Evolutionary conservation across 2,329 filamentous ascomycete genomes (phyloP).

Genomic region (Ophiostoma piceae): DNA sequence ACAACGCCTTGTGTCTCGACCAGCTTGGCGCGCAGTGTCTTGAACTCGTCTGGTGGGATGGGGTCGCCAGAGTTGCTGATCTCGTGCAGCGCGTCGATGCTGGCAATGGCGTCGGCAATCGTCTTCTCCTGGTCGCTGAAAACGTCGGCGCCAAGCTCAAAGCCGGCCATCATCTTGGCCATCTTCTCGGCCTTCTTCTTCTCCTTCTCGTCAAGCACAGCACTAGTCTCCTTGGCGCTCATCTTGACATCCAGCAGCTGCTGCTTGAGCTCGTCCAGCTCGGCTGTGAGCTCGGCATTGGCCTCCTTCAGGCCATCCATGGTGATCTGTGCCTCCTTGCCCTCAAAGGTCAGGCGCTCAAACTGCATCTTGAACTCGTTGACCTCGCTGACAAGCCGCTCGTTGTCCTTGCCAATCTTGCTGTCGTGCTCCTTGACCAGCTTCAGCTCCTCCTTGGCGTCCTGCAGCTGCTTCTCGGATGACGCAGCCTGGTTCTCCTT

Average conservation of each 20-base stretch:
- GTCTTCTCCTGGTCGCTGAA: conserved; percentile 90
- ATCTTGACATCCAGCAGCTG: conserved; percentile 94
- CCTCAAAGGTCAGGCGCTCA: conserved; percentile 90
- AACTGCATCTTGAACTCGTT: conserved; percentile 96
- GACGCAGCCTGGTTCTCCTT: conserved; percentile 76
- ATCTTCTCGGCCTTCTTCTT: conserved; percentile 98
- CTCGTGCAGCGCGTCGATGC: conserved; percentile 72
- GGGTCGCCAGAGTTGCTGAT: conserved; percentile 70
- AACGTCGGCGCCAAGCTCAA: conserved; percentile 86
- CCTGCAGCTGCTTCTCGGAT: conserved; percentile 72
- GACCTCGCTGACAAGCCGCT: conserved; percentile 75
- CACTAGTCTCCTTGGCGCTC: conserved; percentile 88
- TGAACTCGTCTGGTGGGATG: conserved; percentile 75
- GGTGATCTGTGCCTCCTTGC: conserved; percentile 93
- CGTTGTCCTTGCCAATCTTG: conserved; percentile 83
- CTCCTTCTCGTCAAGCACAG: conserved; percentile 92
- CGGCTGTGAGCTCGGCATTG: conserved; percentile 83
- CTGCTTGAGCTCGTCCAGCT: conserved; percentile 93
- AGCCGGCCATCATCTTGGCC: conserved; percentile 99
- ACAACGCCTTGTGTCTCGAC: conserved; percentile 89
- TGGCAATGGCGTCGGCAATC: conserved; percentile 77
- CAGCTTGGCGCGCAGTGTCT: conserved; percentile 69
- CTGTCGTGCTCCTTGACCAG: conserved; percentile 81
- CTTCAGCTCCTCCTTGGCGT: conserved; percentile 78
- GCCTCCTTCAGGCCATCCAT: conserved; percentile 97